Base-by-base conservation (phyloP, 2,329 filamentous ascomycete species). In the Ophiostoma fasciatum region DNA sequence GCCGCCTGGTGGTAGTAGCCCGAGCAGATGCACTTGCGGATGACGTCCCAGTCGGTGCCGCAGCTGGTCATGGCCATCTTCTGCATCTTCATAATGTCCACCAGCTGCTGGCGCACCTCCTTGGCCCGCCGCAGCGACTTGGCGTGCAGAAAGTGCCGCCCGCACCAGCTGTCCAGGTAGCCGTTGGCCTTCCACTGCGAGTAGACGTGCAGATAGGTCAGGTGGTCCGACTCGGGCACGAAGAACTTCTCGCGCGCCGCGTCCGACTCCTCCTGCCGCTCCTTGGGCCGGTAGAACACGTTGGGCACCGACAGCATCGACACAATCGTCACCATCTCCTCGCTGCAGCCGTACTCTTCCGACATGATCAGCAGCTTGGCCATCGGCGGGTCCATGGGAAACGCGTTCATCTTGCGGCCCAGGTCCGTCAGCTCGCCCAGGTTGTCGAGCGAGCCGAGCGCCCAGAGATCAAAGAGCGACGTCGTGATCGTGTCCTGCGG, bases 1-100 rank as follows among this genome's bases (percentile, higher is more conserved):
- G 90, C 90, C 6, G 90, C 90, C 61, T 98, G 90, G 52, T 96
- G 88, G 60, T 96, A 98, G 63, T 94, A 98, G 11, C 90, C 90
- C 0, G 82, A 85, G 63, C 92, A 98, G 52, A 98, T 94, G 55
- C 88, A 96, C 57, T 90, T 88, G 43, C 90, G 78, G 38, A 96
- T 84, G 9, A 92, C 64, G 54, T 98, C 92, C 82, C 90, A 94
- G 60, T 98, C 92, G 29, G 88, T 96, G 22, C 90, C 90, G 51
- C 87, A 94, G 56, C 81, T 87, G 29, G 75, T 63, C 48, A 96
- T 70, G 35, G 71, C 57, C 85, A 98, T 90, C 55, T 90, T 87
- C 55, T 93, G 85, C 63, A 83, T 79, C 46, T 77, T 78, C 77
- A 96, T 90, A 52, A 98, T 96, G 53, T 96, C 90, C 41, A 79